Evolutionary conservation across 1,284 basidiomycete genomes (phyloP), one percentile per base, ranked within the genome.

Genomic region (Peniophora sp.): DNA sequence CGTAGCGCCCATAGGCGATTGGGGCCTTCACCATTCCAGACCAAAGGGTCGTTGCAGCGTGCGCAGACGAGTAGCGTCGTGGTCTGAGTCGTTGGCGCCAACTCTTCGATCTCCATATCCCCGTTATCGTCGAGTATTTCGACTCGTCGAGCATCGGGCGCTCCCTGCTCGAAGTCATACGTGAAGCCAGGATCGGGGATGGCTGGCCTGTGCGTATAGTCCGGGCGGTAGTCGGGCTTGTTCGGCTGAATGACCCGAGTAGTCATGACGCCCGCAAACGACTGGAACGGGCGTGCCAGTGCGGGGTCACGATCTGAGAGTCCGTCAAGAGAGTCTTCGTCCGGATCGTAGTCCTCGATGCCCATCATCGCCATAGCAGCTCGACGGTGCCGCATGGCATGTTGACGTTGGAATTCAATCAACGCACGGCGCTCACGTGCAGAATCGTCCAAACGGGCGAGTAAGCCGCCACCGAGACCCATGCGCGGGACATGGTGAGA

Each of bases 381-480:
- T 32, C 27, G 27, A 12, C 27, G 27, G 12, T 32, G 27, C 6
- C 27, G 27, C 27, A 6, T 5, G 12, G 27, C 27, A 12, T 32
- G 27, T 32, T 12, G 27, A 12, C 27, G 27, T 32, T 32, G 27
- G 27, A 32, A 32, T 12, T 32, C 27, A 32, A 32, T 5, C 5
- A 32, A 12, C 27, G 27, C 27, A 12, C 27, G 27, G 6, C 27
- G 27, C 27, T 32, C 27, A 32, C 27, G 27, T 5, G 27, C 27
- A 12, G 27, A 32, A 12, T 32, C 27, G 27, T 32, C 27, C 27
- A 32, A 12, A 6, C 27, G 27, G 27, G 81, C 70, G 10, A 86
- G 67, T 2, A 88, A 58, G 1, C 80, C 84, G n/a, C 85, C 85
- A 17, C 85, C 85, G 24, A 88, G 65, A 23, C 81, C 81, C 69